Evolutionary conservation across 2,329 filamentous ascomycete species (phyloP).

Genomic region (Colletotrichum karsti): DNA sequence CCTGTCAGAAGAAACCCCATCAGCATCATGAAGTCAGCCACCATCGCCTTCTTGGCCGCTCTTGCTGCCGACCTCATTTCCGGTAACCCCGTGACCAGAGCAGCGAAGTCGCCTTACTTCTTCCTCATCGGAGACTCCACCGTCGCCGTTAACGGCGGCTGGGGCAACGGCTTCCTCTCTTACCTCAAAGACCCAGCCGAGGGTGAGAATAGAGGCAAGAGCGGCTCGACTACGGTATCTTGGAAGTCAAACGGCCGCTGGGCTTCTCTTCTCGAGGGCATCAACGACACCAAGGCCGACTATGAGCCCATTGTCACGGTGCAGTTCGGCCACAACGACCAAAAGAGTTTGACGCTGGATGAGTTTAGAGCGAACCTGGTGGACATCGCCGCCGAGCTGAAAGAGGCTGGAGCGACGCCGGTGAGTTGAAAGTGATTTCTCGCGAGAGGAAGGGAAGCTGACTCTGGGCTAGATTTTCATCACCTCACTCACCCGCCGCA

Average conservation of each 20-base stretch:
- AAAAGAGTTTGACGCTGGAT: slow-evolving; percentile 58
- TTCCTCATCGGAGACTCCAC: slow-evolving; percentile 60
- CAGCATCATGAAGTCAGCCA: background rate
- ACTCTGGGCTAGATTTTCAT: slow-evolving; percentile 52
- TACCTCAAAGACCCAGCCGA: slow-evolving; percentile 55
- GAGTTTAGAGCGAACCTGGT: slow-evolving; percentile 61
- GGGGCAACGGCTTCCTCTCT: slow-evolving; percentile 66
- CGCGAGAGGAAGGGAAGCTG: too few relatives aligned
- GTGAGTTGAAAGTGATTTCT: slow-evolving; percentile 39
- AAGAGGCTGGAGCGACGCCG: slow-evolving; percentile 51
- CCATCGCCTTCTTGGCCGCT: background rate
- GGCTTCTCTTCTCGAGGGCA: slow-evolving; percentile 53
- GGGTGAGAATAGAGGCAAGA: slow-evolving; percentile 65
- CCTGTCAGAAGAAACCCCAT: background rate
- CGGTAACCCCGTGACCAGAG: background rate
- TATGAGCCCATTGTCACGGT: slow-evolving; percentile 42
- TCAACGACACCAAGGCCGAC: slow-evolving; percentile 45
- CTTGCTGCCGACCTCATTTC: background rate
- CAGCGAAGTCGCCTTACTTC: slow-evolving; percentile 47
- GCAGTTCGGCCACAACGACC: slow-evolving; percentile 72
- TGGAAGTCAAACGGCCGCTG: slow-evolving; percentile 62
- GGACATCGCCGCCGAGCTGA: slow-evolving; percentile 52
- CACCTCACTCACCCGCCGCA: slow-evolving; percentile 63
- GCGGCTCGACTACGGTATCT: slow-evolving; percentile 64
- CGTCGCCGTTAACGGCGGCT: slow-evolving; percentile 57